Percentiles rank a stretch among this genome's conserved stretches.
These are phyloP conservation scores for Phoenix roebelenii DNA, from an alignment of 176 grass and related monocot species.

Conservation along the genomic window DNA sequence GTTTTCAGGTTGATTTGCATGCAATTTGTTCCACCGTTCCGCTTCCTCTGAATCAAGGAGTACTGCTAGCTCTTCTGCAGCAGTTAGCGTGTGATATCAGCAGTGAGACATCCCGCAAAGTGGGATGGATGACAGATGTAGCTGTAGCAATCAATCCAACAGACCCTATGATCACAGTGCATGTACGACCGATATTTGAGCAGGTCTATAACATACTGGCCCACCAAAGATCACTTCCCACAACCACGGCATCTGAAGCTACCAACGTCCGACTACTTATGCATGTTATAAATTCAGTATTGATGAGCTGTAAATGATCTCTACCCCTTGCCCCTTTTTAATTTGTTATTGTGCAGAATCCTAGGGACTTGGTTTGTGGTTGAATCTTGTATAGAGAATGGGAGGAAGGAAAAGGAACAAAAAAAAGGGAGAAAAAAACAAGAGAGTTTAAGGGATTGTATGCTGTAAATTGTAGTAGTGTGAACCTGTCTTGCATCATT, in stretches of 20 bases:
- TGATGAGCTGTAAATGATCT: slow-evolving; percentile 72
- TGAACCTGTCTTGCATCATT: too few species aligned
- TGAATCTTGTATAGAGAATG: too few species aligned
- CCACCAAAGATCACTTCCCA: slow-evolving; percentile 40
- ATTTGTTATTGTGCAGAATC: not conserved
- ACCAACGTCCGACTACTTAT: slow-evolving; percentile 47
- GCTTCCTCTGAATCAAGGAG: slow-evolving; percentile 68
- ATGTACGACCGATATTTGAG: slow-evolving; percentile 80
- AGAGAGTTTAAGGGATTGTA: too few species aligned
- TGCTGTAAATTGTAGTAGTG: too few species aligned
- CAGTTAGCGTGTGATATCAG: slow-evolving; percentile 74
- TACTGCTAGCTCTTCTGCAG: slow-evolving; percentile 85
- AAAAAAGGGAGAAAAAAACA: not conserved
- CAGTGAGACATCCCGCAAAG: slow-evolving; percentile 56
- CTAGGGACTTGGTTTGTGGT: too few species aligned
- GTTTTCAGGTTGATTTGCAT: slow-evolving; percentile 70
- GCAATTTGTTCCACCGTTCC: slow-evolving; percentile 47
- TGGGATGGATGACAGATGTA: slow-evolving; percentile 71
- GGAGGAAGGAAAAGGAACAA: not conserved
- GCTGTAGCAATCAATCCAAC: slow-evolving; percentile 59
- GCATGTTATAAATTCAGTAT: slow-evolving; percentile 78
- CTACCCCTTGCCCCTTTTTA: not conserved
- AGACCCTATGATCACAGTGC: slow-evolving; percentile 49
- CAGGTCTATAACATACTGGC: slow-evolving; percentile 54
- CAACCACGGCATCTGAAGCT: slow-evolving; percentile 30